phyloP scores from a whole-genome alignment of 2,329 filamentous ascomycete species.

The Onygenales sp. region DNA sequence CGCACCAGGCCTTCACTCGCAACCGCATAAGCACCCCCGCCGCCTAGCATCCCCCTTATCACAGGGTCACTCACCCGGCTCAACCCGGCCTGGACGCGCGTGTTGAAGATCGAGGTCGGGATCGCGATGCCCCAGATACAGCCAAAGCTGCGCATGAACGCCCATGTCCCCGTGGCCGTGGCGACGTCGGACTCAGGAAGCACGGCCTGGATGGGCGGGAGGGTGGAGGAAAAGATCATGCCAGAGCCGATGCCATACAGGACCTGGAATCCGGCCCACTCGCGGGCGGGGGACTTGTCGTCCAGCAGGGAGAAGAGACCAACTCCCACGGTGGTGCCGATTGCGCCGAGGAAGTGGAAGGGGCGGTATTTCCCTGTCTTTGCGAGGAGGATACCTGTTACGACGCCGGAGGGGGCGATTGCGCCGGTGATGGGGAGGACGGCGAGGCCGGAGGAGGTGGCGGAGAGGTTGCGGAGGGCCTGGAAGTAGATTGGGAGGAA shows the following conservation, averaged over 20 bases:
- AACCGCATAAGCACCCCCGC: slow-evolving; percentile 3
- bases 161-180: slow-evolving; percentile 18
- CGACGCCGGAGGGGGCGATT: slow-evolving; percentile 12
- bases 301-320: slow-evolving; percentile 36
- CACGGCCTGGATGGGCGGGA: slow-evolving; percentile 36
- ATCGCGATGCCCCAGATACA: slow-evolving; percentile 23
- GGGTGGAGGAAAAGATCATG: slow-evolving; percentile 30
- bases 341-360: slow-evolving; percentile 29
- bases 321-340: slow-evolving; percentile 30
- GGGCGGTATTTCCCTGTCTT: slow-evolving; percentile 19
- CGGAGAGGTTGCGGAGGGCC: slow-evolving; percentile 22
- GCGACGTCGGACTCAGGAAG: slow-evolving; percentile 21
- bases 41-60: not conserved
- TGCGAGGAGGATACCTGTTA: slow-evolving; percentile 20
- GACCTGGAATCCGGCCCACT: slow-evolving; percentile 37
- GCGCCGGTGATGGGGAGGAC: slow-evolving; percentile 13
- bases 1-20: not conserved
- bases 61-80: slow-evolving; percentile 1
- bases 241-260: slow-evolving; percentile 34
- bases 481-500: slow-evolving; percentile 38
- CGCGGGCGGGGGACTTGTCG: slow-evolving; percentile 23
- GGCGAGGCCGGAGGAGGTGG: slow-evolving; percentile 19
- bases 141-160: slow-evolving; percentile 23
- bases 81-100: slow-evolving; percentile 11
- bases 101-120: slow-evolving; percentile 24